A percentile compares a stretch with the other conserved stretches of the same genome.
These are phyloP conservation scores for Calonectria pauciramosa DNA, from an alignment of 2,329 filamentous ascomycete genomes.

Conservation along the genomic window DNA sequence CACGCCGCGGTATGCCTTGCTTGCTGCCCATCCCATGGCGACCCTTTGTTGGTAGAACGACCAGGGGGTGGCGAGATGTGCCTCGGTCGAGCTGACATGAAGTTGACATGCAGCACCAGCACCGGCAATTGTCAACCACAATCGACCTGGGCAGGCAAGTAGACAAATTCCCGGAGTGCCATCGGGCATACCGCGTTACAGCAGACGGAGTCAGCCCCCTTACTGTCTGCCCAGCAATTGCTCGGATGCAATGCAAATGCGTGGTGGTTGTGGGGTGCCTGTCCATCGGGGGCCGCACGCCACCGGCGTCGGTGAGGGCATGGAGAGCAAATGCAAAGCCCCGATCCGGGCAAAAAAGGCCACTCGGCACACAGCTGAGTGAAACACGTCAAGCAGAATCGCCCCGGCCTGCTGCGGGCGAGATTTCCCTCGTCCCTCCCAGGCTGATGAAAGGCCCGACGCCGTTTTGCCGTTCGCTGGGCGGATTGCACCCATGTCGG, in stretches of 20 bases:
- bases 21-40: background rate
- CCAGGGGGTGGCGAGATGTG: background rate
- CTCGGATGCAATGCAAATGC: background rate
- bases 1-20: background rate
- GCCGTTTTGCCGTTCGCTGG: background rate
- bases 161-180: background rate
- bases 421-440: background rate
- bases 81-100: background rate
- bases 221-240: background rate
- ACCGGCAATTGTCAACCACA: background rate
- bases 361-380: constrained; percentile 12
- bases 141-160: background rate
- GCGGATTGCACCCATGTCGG: constrained; percentile 7
- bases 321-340: constrained; percentile 7
- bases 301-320: constrained; percentile 27
- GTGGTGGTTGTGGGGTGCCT: constrained; percentile 13
- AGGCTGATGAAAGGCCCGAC: constrained; percentile 6
- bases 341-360: constrained; percentile 11
- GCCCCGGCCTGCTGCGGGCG: constrained; percentile 7
- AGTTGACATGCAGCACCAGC: background rate
- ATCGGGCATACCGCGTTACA: constrained; percentile 10
- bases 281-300: constrained; percentile 18
- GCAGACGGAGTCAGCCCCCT: constrained; percentile 16
- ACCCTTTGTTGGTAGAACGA: background rate
- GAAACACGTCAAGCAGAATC: constrained; percentile 21